Percentiles rank a stretch among this genome's conserved stretches.
These are phyloP conservation scores for Scutellaria barbata DNA, from an alignment of 257 asterid species.

Conservation along the genomic window DNA sequence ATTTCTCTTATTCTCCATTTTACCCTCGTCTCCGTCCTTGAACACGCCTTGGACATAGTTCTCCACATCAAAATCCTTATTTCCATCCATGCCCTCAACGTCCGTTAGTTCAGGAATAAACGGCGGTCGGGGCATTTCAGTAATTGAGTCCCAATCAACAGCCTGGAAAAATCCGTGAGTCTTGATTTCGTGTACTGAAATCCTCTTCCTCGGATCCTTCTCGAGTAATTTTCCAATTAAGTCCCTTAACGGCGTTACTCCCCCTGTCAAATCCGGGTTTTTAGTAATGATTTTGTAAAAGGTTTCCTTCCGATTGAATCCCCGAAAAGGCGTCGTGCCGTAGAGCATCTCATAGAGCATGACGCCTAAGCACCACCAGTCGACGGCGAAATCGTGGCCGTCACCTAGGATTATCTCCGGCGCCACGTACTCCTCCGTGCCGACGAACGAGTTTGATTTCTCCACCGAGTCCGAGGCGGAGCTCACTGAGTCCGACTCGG, in stretches of 20 bases:
- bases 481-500: conserved; percentile 39
- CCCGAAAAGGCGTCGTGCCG: conserved; percentile 87
- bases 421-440: conserved; percentile 93
- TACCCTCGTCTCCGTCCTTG: conserved; percentile 43
- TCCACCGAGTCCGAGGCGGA: conserved; percentile 50
- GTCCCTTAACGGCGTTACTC: conserved; percentile 78
- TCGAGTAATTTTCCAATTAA: conserved; percentile 75
- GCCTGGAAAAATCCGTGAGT: conserved; percentile 62
- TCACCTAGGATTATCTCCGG: conserved; percentile 84
- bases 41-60: conserved; percentile 68
- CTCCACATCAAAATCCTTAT: conserved; percentile 69
- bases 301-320: conserved; percentile 74
- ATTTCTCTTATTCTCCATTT: conserved; percentile 27
- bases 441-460: conserved; percentile 92
- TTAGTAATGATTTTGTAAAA: conserved; percentile 55
- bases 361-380: conserved; percentile 95
- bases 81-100: conserved; percentile 55
- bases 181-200: conserved; percentile 57
- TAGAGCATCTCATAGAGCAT: conserved; percentile 91
- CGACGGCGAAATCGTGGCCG: conserved; percentile 95
- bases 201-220: conserved; percentile 74
- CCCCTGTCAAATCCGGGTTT: conserved; percentile 72
- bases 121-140: conserved; percentile 84
- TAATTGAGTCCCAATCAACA: conserved; percentile 70
- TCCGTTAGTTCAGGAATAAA: conserved; percentile 66